Percentiles rank a stretch among this genome's conserved stretches.
Conservation (phyloP, 768 basidiomycete species). For the Hydnomerulius pinastri region DNA sequence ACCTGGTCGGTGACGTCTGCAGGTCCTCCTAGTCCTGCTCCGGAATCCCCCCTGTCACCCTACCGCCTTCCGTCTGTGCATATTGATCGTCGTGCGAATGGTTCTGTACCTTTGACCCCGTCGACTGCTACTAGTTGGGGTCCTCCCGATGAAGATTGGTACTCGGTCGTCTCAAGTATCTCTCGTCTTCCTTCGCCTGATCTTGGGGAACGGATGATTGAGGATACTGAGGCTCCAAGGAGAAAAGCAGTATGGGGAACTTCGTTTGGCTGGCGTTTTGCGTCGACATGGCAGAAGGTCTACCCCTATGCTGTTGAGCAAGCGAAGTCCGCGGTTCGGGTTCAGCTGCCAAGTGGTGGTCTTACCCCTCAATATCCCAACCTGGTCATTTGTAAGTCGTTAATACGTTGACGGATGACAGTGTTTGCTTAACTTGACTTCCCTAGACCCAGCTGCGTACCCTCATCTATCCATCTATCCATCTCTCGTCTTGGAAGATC, state of each 20-base stretch:
- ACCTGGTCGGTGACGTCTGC: conserved; percentile 65
- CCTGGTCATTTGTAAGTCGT: conserved; percentile 32
- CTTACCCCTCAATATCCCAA: conserved; percentile 25
- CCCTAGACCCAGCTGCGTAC: conserved; percentile 38
- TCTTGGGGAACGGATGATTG: conserved; percentile 48
- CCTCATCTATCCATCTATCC: conserved; percentile 39
- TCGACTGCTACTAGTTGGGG: conserved; percentile 49
- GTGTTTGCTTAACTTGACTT: not conserved
- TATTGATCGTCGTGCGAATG: conserved; percentile 49
- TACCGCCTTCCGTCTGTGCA: conserved; percentile 54
- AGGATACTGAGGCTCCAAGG: conserved; percentile 11
- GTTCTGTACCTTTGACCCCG: conserved; percentile 55
- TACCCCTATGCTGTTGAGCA: conserved; percentile 16
- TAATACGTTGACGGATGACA: not conserved
- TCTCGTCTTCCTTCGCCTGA: conserved; percentile 58
- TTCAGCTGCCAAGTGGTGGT: conserved; percentile 11
- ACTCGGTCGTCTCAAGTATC: conserved; percentile 34
- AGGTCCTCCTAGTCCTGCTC: conserved; percentile 51
- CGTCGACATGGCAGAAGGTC: conserved; percentile 21
- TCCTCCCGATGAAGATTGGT: conserved; percentile 43
- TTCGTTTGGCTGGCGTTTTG: conserved; percentile 25
- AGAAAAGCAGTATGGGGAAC: conserved; percentile 19
- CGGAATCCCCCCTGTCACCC: conserved; percentile 41
- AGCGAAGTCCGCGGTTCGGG: not conserved
- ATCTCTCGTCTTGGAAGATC: not conserved